Conservation (phyloP, 2,329 filamentous ascomycete genomes). For the Endocalyx cinctus region DNA sequence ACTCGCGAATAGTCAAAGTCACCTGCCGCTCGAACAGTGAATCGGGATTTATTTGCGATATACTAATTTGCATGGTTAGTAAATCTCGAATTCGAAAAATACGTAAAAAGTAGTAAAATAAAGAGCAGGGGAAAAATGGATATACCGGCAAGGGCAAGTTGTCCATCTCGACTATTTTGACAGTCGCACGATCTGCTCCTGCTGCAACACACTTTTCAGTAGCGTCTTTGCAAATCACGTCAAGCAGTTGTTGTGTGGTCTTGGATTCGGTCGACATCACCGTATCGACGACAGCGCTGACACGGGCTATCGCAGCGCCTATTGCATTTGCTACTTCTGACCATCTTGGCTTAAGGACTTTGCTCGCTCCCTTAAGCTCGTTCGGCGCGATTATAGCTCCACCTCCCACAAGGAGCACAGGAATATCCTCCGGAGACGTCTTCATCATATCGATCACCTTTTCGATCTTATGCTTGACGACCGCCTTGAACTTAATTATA, state of each 20-base stretch:
- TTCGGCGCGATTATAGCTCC: constrained; percentile 56
- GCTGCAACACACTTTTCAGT: constrained; percentile 39
- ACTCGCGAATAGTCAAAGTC: constrained; percentile 45
- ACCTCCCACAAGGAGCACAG: constrained; percentile 59
- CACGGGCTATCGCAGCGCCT: constrained; percentile 57
- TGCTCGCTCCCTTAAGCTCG: constrained; percentile 50
- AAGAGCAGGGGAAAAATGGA: background rate
- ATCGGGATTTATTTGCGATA: constrained; percentile 48
- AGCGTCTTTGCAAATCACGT: constrained; percentile 35
- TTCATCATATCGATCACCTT: constrained; percentile 56
- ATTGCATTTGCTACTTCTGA: constrained; percentile 61
- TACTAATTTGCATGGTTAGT: constrained; percentile 30
- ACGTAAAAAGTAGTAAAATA: too few relatives aligned
- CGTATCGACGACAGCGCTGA: constrained; percentile 50
- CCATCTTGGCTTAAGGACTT: constrained; percentile 51
- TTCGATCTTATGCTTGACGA: constrained; percentile 23
- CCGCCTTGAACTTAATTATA: constrained; percentile 18
- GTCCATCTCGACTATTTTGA: constrained; percentile 48
- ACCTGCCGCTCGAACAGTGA: constrained; percentile 56
- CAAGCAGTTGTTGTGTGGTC: constrained; percentile 31
- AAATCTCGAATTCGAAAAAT: background rate
- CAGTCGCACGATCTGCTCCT: constrained; percentile 39
- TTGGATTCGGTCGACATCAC: constrained; percentile 43
- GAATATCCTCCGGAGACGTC: constrained; percentile 53
- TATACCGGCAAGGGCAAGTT: constrained; percentile 47